Evolutionary conservation across 192 early-diverging fungal genomes (phyloP).

Genomic region (Entomortierella beljakovae): DNA sequence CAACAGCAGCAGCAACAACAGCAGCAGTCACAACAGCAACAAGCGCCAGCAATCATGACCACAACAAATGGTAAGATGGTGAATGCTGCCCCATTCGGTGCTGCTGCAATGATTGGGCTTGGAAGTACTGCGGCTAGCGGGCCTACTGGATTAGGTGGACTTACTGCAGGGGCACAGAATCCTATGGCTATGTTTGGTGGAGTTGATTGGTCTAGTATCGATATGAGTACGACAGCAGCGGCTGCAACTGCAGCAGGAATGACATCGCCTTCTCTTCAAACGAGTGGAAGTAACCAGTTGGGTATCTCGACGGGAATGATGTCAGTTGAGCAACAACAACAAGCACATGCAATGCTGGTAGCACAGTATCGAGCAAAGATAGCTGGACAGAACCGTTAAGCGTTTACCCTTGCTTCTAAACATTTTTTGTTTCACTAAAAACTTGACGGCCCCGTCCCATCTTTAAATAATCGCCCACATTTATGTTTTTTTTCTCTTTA

Average conservation of each 20-base stretch:
- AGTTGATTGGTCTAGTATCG: slow-evolving; percentile 51
- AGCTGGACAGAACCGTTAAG: slow-evolving; percentile 45
- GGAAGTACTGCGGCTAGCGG: slow-evolving; percentile 26
- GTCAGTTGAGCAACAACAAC: slow-evolving; percentile 51
- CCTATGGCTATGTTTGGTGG: slow-evolving; percentile 55
- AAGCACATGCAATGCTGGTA: slow-evolving; percentile 43
- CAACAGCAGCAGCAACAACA: slow-evolving; percentile 45
- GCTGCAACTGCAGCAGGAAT: slow-evolving; percentile 45
- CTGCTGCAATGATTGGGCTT: slow-evolving; percentile 18
- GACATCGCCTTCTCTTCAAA: slow-evolving; percentile 30
- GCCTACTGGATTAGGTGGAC: slow-evolving; percentile 1
- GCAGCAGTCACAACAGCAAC: slow-evolving; percentile 41
- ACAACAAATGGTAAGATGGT: slow-evolving; percentile 56
- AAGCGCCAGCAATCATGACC: slow-evolving; percentile 48
- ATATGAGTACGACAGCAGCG: slow-evolving; percentile 45
- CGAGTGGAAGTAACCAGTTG: slow-evolving; percentile 19
- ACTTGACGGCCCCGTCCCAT: background rate
- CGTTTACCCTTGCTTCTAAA: background rate
- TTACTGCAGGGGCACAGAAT: slow-evolving; percentile 50
- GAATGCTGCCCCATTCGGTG: slow-evolving; percentile 37
- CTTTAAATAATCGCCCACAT: background rate
- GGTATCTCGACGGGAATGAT: slow-evolving; percentile 52
- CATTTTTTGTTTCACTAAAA: background rate
- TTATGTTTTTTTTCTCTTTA: background rate
- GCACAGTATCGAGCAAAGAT: slow-evolving; percentile 52